These are phyloP conservation scores for Triadica sebifera DNA, from an alignment of 345 rosid genomes.

Conservation along the genomic window DNA sequence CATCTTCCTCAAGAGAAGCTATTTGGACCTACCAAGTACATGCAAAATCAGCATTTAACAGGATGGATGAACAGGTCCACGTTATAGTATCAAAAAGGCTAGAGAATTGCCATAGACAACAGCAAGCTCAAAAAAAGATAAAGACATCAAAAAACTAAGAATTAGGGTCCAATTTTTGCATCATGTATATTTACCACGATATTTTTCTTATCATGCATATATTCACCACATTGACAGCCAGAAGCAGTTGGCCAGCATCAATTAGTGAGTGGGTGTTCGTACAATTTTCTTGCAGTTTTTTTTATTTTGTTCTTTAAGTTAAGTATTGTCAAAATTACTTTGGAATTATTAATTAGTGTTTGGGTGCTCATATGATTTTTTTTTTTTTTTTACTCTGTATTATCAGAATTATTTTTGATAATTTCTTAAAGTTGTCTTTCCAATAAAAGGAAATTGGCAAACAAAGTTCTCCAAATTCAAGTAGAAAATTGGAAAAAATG, in stretches of 20 bases:
- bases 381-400: too few relatives aligned
- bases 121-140: background rate
- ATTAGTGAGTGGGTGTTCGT: background rate
- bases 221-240: background rate
- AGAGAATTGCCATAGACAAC: background rate
- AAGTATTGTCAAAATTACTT: background rate
- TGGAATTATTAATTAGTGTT: background rate
- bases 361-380: background rate
- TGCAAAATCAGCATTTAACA: slow-evolving; percentile 1
- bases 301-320: too few relatives aligned
- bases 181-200: background rate
- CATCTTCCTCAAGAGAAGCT: slow-evolving; percentile 57
- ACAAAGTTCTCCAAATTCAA: background rate
- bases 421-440: background rate
- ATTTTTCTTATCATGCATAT: background rate
- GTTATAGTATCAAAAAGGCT: background rate
- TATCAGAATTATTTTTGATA: background rate
- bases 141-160: background rate
- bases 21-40: slow-evolving; percentile 30
- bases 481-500: background rate
- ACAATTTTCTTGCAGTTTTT: background rate
- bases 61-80: background rate
- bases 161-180: background rate
- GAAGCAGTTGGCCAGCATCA: background rate
- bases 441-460: background rate